Base-by-base conservation (phyloP, 768 basidiomycete genomes). In the Suillus weaverae region DNA sequence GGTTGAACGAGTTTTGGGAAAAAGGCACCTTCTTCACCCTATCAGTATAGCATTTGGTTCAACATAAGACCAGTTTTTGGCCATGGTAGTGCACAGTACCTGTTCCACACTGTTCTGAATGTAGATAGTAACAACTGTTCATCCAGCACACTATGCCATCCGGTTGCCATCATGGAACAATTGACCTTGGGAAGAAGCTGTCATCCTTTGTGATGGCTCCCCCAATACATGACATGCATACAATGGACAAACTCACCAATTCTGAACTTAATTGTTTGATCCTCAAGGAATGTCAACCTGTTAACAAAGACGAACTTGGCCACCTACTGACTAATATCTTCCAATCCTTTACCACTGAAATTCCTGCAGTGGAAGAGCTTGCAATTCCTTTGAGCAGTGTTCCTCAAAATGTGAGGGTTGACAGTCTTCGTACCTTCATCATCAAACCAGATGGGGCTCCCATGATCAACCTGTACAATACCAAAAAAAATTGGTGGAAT, bases 1-100 rank as follows among this genome's bases (percentile, higher is more conserved):
- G 69, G 56, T 60, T 79, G 54, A 77, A 80, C 44, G 72, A 72
- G 46, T 79, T 76, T 60, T 76, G 72, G 62, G 68, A 67, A 26
- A 80, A 79, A 62, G 73, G 78, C 10, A 54, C 68, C 3, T 72
- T 66, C 43, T 67, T 68, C n/a, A n/a, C 48, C 5, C 26, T 50
- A 20, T 44, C 43, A 39, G 39, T 14, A 39, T 39, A 16, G 39
- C 16, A 44, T 44, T 44, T 44, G 20, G 10, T n/a, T 20, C 4
- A 8, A 44, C 7, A n/a, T 44, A 44, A n/a, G 20, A n/a, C 44
- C n/a, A 46, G 11, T 46, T 46, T 46, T 20, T 44, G 43, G n/a
- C n/a, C n/a, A n/a, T n/a, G n/a, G n/a, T n/a, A n/a, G n/a, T n/a
- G n/a, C n/a, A n/a, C n/a, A n/a, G n/a, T n/a, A n/a, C n/a, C n/a